Evolutionary conservation across 2,329 filamentous ascomycete genomes (phyloP).

Genomic region (Apiospora kogelbergensis): DNA sequence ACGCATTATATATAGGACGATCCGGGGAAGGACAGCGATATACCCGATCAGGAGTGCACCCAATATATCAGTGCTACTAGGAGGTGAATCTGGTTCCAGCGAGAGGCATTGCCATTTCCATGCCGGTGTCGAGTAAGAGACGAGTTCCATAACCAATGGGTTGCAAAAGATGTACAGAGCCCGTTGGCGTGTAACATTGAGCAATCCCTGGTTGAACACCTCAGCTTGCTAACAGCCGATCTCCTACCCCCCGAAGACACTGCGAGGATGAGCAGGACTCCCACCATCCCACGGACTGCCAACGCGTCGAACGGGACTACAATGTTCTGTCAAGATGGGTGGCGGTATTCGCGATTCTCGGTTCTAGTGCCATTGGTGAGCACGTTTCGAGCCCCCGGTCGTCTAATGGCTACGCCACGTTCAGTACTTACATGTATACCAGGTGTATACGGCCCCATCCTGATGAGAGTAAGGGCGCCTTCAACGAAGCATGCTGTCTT

Average conservation of each 20-base stretch:
- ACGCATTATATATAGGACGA: too few relatives aligned
- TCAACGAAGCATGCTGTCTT: background rate
- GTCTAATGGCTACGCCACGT: background rate
- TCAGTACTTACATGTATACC: background rate
- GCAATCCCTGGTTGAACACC: background rate
- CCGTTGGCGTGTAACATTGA: conserved; percentile 11
- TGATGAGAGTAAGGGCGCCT: background rate
- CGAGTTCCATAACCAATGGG: background rate
- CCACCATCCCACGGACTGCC: background rate
- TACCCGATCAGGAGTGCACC: too few relatives aligned
- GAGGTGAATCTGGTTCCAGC: accelerated
- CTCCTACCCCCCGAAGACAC: background rate
- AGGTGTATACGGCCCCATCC: background rate
- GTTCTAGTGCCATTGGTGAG: background rate
- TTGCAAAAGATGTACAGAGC: background rate
- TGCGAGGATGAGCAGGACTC: background rate
- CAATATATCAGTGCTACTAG: background rate
- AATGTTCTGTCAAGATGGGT: background rate
- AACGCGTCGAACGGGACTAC: background rate
- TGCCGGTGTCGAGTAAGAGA: conserved; percentile 6
- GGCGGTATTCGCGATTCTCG: background rate
- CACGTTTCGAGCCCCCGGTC: too few relatives aligned
- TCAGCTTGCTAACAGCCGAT: background rate
- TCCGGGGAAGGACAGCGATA: background rate
- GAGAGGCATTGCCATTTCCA: conserved; percentile 4